Base-by-base conservation (phyloP, 345 rosid genomes). In the Aurinia saxatilis region DNA sequence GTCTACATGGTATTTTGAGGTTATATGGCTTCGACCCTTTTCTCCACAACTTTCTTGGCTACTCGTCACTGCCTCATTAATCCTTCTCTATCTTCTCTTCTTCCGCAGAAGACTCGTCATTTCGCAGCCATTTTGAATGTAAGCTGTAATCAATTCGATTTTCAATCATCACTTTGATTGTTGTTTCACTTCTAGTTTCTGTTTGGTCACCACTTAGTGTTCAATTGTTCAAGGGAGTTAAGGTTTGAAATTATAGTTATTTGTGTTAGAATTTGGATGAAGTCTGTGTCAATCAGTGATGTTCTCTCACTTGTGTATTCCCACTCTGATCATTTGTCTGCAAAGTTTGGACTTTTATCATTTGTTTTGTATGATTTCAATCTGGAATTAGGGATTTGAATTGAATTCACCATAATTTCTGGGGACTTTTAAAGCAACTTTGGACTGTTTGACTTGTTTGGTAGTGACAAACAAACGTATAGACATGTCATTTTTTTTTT, bases 21-120 rank as follows among this genome's bases (percentile, higher is more conserved):
- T 66, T 55, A 56, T 9, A 81, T 82, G 85, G 84, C 84, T 57
- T 72, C 81, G 7, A 2, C 77, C 14, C 70, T 66, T 73, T 62
- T 75, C 52, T 45, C 78, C 35, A 76, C 75, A 60, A 30, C 75
- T 65, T 53, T 76, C 8, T 49, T 45, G 65, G 59, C 25, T 31
- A 71, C 66, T 71, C 29, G 78, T 53, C 75, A 55, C 57, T 70
- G 80, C 65, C 50, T 78, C 51, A 16, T 75, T 75, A 48, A 48
- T 52, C 82, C 6, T 7, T 49, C 44, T 47, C 57, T 78, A 42
- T 11, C 77, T 57, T 51, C 75, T 3, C 0, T 36, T 50, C 48
- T 49, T 40, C 60, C 48, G 34, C 71, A 31, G 38, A 81, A 63
- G 63, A 36, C 74, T 21, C 67, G 31, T 49, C 14, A 44, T 65